Evolutionary conservation across 2,329 filamentous ascomycete genomes (phyloP), one percentile per base, ranked within the genome.

Genomic region (Zasmidium citrigriseum): DNA sequence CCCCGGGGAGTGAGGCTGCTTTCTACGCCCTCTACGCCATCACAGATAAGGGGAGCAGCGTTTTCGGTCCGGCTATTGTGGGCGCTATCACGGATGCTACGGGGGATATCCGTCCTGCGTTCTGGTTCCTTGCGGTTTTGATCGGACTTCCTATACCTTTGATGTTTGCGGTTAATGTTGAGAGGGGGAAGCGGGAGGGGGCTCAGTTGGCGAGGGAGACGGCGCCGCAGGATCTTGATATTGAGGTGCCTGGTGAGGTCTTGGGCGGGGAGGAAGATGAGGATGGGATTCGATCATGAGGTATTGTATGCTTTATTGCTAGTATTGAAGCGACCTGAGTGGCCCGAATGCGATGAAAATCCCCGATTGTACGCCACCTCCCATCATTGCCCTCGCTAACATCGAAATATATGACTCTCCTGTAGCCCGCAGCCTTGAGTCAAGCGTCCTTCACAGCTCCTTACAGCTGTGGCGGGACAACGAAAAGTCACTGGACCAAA

Each of bases 1-100:
- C 95, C 1, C 91, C 91, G 0, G 95, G 95, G 3, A 96, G 89
- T 25, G 95, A 99, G 76, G 93, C 95, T 0, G 93, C 93, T 0
- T 99, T 99, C 72, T 99, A 96, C 72, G 93, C 93, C 0, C 81
- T 99, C 1, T 99, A 98, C 72, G 95, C 95, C 34, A 97, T 98
- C 63, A 98, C 95, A 1, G 95, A 99, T 74, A 99, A 99, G 75
- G 93, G 93, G 1, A 95, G 90, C 21, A 96, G 90, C 71, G 82
- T 98, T 1, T 97, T 99, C 74, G 95, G 95, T 0, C 95, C 95
- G 0, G 89, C 91, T 0, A 93, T 99, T 71, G 95, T 99, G 0
- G 95, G 93, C 1, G 86, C 87, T 12, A 96, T 99, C 64, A 96
- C 95, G 12, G 93, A 98, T 75, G 85, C 73, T 2, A 78, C 74